A percentile compares a stretch with the other conserved stretches of the same genome.
phyloP scores from a whole-genome alignment of 345 rosid genomes.

The Aurinia saxatilis region DNA sequence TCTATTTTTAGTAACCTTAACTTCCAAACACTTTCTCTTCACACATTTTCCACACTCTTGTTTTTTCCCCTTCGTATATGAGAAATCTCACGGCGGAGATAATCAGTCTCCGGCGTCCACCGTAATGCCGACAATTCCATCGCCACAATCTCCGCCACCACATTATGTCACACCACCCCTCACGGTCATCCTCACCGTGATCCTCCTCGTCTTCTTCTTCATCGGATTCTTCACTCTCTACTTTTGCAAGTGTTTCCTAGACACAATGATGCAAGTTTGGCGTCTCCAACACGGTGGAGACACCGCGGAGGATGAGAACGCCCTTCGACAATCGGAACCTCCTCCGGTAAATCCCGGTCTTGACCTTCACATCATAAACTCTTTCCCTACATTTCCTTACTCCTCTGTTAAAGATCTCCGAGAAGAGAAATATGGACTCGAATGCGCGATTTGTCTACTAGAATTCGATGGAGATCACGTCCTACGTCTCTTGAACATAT shows the following conservation, averaged over 20 bases:
- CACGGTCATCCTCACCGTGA: constrained; percentile 42
- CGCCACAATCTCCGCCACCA: not conserved
- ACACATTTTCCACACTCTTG: constrained; percentile 1
- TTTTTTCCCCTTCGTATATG: constrained; percentile 23
- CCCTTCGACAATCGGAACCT: not conserved
- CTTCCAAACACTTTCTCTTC: not conserved
- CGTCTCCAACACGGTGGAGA: constrained; percentile 26
- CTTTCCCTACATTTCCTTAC: constrained; percentile 58
- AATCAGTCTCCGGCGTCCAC: constrained; percentile 50
- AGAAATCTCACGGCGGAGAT: constrained; percentile 42
- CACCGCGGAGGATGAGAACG: constrained; percentile 26
- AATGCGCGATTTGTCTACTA: constrained; percentile 71
- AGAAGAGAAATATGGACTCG: constrained; percentile 50
- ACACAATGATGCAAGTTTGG: constrained; percentile 36
- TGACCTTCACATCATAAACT: constrained; percentile 41
- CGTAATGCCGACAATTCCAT: constrained; percentile 34
- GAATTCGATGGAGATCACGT: constrained; percentile 60
- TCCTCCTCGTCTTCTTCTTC: constrained; percentile 57
- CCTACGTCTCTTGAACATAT: constrained; percentile 59
- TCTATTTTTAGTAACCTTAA: constrained; percentile 23
- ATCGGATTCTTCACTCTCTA: constrained; percentile 57
- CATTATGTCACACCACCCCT: constrained; percentile 35
- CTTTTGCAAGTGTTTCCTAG: constrained; percentile 55
- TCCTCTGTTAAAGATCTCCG: constrained; percentile 54
- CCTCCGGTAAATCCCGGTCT: constrained; percentile 36